Percentiles rank a stretch among this genome's conserved stretches.
Evolutionary conservation across 768 basidiomycete species (phyloP).

Genomic region (Clavaria fumosa): DNA sequence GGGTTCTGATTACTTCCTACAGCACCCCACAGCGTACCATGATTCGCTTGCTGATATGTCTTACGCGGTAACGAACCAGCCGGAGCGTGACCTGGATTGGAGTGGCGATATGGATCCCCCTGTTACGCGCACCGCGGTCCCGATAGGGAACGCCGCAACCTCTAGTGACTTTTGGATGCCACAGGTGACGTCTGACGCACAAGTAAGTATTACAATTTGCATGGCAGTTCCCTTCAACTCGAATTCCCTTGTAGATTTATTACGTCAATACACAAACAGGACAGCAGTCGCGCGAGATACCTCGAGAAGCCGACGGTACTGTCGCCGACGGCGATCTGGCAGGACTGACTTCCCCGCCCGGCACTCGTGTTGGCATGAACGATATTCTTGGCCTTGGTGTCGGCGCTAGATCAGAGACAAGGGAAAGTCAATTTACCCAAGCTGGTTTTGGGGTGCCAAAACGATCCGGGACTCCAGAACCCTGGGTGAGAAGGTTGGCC

Average conservation of each 20-base stretch:
- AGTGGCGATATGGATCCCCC: conserved; percentile 26
- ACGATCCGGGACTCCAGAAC: conserved; percentile 51
- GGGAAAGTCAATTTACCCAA: conserved; percentile 16
- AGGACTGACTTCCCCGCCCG: conserved; percentile 39
- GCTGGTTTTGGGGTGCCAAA: conserved; percentile 49
- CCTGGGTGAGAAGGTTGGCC: conserved; percentile 69
- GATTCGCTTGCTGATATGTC: no score
- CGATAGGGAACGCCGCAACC: conserved; percentile 23
- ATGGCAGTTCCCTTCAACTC: conserved; percentile 1
- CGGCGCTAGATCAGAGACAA: conserved; percentile 22
- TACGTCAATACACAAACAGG: conserved; percentile 88
- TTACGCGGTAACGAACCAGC: no score
- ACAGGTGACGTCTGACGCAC: conserved; percentile 64
- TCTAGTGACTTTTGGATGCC: conserved; percentile 87
- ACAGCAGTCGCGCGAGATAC: conserved; percentile 71
- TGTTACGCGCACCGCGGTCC: conserved; percentile 19
- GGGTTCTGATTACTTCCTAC: conserved; percentile 28
- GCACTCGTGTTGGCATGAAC: conserved; percentile 39
- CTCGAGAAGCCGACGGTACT: conserved; percentile 54
- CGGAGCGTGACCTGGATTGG: no score
- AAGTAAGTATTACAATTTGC: conserved; percentile 34
- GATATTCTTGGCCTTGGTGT: conserved; percentile 34
- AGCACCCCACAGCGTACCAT: no score
- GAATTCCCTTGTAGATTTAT: conserved; percentile 50
- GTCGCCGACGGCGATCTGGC: conserved; percentile 47